Percentiles rank a stretch among this genome's conserved stretches.
Evolutionary conservation across 1,139 yeast species (phyloP).

Genomic region (Kodamaea arcana): DNA sequence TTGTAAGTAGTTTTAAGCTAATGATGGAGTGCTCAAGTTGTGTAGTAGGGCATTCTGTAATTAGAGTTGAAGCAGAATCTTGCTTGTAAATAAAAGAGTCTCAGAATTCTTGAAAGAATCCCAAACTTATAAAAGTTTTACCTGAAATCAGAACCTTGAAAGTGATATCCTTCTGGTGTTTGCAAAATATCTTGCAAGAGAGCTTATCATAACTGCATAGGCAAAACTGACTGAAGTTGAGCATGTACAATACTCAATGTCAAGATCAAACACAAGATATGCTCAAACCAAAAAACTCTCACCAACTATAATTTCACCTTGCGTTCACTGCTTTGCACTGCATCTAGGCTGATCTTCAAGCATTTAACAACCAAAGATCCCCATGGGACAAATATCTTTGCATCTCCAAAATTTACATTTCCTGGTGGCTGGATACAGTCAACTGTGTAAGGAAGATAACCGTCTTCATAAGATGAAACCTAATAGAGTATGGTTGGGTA

Average conservation of each 20-base stretch:
- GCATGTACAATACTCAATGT: background rate
- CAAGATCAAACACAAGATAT: background rate
- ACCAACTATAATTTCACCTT: background rate
- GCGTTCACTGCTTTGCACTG: background rate
- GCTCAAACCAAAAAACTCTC: background rate
- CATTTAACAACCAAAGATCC: background rate
- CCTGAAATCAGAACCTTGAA: too few relatives aligned
- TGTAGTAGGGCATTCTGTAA: too few relatives aligned
- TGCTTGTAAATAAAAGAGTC: too few relatives aligned
- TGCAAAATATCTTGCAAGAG: too few relatives aligned
- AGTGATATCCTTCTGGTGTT: too few relatives aligned
- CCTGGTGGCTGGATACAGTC: background rate
- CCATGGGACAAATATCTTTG: background rate
- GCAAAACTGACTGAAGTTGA: too few relatives aligned
- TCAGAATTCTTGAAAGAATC: too few relatives aligned
- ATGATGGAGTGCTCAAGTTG: too few relatives aligned
- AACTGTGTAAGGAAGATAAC: background rate
- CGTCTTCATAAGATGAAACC: background rate
- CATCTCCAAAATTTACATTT: background rate
- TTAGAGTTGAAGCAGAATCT: too few relatives aligned
- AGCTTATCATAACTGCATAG: too few relatives aligned
- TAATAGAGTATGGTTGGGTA: slow-evolving; percentile 37
- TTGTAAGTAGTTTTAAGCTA: too few relatives aligned
- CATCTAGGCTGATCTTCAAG: background rate
- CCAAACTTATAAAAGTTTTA: too few relatives aligned